Percentiles rank a stretch among this genome's conserved stretches.
These are phyloP conservation scores for Acmispon strigosus DNA, from an alignment of 306 rosid species.

Conservation along the genomic window DNA sequence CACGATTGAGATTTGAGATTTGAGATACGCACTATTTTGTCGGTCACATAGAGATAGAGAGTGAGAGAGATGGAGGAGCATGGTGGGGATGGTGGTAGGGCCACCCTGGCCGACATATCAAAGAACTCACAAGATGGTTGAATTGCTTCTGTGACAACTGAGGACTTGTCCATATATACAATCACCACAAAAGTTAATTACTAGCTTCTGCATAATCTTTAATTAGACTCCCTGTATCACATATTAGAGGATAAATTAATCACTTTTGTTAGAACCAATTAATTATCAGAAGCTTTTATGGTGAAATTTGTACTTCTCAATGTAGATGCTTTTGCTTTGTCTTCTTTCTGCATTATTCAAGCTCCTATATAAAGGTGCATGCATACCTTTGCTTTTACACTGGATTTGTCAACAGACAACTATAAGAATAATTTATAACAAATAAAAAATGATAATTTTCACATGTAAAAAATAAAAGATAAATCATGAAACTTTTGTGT, in stretches of 20 bases:
- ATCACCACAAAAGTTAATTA: neutral
- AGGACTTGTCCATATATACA: neutral
- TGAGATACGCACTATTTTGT: constrained; percentile 48
- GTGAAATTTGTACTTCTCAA: neutral
- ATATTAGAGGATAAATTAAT: neutral
- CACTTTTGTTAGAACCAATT: neutral
- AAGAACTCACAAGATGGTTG: constrained; percentile 20
- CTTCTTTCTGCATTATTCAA: neutral
- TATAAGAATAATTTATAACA: too few relatives aligned
- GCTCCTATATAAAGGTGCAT: neutral
- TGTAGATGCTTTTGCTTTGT: neutral
- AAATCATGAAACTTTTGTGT: too few relatives aligned
- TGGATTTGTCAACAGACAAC: too few relatives aligned
- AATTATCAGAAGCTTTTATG: neutral
- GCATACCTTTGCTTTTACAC: neutral
- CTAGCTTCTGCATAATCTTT: neutral
- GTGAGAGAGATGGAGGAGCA: neutral
- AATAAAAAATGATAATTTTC: too few relatives aligned
- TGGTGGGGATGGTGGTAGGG: constrained; percentile 25
- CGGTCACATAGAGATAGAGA: constrained; percentile 36
- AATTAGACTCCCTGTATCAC: neutral
- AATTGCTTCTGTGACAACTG: neutral
- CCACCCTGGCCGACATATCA: constrained; percentile 46
- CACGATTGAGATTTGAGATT: neutral
- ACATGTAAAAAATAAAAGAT: too few relatives aligned